These are phyloP conservation scores for Zea luxurians DNA, from an alignment of 176 grass and related monocot species.

Conservation along the genomic window DNA sequence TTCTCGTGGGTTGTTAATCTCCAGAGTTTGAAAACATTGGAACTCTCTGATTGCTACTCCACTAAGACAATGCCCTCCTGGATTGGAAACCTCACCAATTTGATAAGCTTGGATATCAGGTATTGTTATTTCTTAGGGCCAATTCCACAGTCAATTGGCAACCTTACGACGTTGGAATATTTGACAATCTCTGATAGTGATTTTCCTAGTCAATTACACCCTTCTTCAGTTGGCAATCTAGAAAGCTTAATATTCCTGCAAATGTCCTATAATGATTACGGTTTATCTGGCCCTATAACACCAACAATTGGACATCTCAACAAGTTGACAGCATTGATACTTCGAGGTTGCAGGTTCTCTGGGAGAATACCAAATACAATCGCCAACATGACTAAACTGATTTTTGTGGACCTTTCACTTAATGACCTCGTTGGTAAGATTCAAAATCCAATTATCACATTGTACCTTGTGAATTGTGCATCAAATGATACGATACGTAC, in stretches of 20 bases:
- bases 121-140: neutral
- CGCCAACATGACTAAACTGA: conserved; percentile 31
- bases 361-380: conserved; percentile 28
- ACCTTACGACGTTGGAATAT: neutral
- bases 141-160: too few relatives aligned
- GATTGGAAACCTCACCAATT: conserved; percentile 20
- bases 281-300: neutral
- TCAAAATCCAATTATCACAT: neutral
- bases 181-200: conserved; percentile 6
- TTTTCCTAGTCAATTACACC: neutral
- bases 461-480: neutral
- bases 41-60: neutral
- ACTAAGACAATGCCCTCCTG: neutral
- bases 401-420: conserved; percentile 29
- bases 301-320: neutral
- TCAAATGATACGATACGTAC: neutral
- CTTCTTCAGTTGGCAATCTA: conserved; percentile 20
- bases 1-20: conserved; percentile 17
- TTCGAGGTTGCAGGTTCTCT: neutral
- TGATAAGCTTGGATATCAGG: neutral
- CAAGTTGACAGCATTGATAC: neutral
- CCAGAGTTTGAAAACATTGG: neutral
- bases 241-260: neutral
- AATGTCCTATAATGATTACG: fast-evolving
- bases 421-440: conserved; percentile 31